Base-by-base conservation (phyloP, 2,329 filamentous ascomycete genomes). In the Elsinoe fawcettii region DNA sequence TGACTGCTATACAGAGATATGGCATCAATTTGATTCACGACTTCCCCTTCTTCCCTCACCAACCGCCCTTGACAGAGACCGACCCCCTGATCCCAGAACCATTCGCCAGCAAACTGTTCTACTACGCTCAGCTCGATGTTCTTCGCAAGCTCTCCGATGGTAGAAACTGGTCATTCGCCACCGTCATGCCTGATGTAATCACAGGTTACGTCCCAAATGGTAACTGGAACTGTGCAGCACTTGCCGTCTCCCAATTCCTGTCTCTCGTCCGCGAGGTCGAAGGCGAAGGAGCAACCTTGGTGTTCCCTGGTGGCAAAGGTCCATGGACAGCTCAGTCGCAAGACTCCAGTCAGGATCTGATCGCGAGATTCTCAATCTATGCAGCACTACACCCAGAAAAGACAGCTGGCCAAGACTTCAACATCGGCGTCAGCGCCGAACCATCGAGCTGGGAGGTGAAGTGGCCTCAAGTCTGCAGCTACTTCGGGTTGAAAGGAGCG, bases 141-240 rank as follows among this genome's bases (percentile, higher is more conserved):
- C 56, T 73, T 25, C 36, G 58, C 14, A 60, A 60, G 23, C 70
- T 65, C 55, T 59, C 67, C 4, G 64, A 60, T 22, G 62, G 61
- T 54, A 72, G 69, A 61, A 32, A 56, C 1, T 73, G 70, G 71
- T 70, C 62, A 16, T 72, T 69, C 66, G 66, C 64, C 57, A 69
- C 73, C 30, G 70, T 69, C 11, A 63, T 68, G 9, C 70, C 70
- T 0, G 71, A 72, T 56, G 67, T 70, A 32, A 67, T 73, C 56
- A 63, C 73, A 23, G 71, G 71, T 16, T 71, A 71, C 60, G 68
- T 71, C 6, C 70, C 71, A 11, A 69, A 71, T 59, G 63, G 64
- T 43, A 73, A 71, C 55, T 67, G 68, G 59, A 70, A 69, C 61
- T 67, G 65, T 14, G 62, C 71, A 1, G 70, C 66, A 9, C 67